These are phyloP conservation scores for Chlorophyllum brunneum DNA, from an alignment of 768 basidiomycete species.

Conservation along the genomic window DNA sequence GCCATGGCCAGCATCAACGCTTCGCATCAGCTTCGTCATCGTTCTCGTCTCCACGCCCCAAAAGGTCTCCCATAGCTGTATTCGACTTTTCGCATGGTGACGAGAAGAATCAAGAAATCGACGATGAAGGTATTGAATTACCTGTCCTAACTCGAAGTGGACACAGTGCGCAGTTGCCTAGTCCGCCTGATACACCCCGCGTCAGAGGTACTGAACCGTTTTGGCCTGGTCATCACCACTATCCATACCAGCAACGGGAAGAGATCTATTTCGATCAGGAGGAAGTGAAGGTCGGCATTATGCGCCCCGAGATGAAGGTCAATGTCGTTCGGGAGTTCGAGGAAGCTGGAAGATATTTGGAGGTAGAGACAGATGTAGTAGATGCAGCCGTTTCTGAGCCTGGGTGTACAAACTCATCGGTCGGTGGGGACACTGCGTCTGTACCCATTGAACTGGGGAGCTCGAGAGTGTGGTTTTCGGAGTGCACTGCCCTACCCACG, in stretches of 20 bases:
- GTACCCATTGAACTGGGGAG: neutral
- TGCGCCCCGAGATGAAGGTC: neutral
- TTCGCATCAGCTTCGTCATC: constrained; percentile 7
- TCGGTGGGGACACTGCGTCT: neutral
- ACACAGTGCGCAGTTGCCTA: constrained; percentile 3
- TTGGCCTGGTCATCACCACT: neutral
- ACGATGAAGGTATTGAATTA: constrained; percentile 8
- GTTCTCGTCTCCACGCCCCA: constrained; percentile 6
- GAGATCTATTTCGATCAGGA: neutral
- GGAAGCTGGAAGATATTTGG: neutral
- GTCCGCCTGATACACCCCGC: constrained; percentile 9
- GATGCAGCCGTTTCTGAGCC: constrained; percentile 6
- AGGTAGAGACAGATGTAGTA: neutral
- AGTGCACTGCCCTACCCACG: neutral
- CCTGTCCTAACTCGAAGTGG: neutral
- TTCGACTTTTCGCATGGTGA: neutral
- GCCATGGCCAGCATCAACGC: neutral
- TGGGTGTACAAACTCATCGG: neutral
- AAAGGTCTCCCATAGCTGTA: neutral
- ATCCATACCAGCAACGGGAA: neutral
- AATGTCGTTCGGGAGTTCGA: neutral
- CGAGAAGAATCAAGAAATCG: neutral
- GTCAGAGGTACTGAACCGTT: neutral
- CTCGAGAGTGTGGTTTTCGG: neutral
- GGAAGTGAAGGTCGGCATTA: neutral